A percentile compares a stretch with the other conserved stretches of the same genome.
phyloP scores from a whole-genome alignment of 2,329 filamentous ascomycete species.

The Epichloe baconii region DNA sequence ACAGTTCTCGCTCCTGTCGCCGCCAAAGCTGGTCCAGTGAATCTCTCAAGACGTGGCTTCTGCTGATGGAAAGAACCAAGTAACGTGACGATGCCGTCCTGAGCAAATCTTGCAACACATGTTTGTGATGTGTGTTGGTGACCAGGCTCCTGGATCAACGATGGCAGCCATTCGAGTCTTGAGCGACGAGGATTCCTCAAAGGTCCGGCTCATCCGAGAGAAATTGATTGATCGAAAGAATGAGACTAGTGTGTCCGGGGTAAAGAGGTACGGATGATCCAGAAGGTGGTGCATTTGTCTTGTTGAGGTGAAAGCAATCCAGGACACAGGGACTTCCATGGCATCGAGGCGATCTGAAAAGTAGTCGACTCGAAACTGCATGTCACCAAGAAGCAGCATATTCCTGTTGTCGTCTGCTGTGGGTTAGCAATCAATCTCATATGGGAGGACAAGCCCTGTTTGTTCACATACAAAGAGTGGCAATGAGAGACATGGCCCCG shows the following conservation, averaged over 20 bases:
- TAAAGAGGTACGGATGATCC: conserved; percentile 71
- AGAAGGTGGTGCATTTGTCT: conserved; percentile 60
- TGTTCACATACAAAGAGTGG: conserved; percentile 52
- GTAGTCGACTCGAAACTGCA: conserved; percentile 63
- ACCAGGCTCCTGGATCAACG: conserved; percentile 40
- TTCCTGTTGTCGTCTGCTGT: conserved; percentile 45
- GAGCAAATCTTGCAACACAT: conserved; percentile 48
- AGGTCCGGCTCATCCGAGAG: conserved; percentile 68
- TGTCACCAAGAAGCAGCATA: conserved; percentile 49
- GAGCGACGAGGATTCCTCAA: conserved; percentile 52
- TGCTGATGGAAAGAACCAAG: conserved; percentile 54
- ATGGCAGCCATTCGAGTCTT: conserved; percentile 43
- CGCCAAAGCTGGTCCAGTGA: conserved; percentile 84
- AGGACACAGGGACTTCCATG: conserved; percentile 61
- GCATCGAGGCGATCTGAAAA: conserved; percentile 64
- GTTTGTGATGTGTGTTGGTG: conserved; percentile 43
- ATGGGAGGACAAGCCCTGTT: background rate
- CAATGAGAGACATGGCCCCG: conserved; percentile 62
- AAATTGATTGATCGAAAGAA: conserved; percentile 88
- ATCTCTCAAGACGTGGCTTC: conserved; percentile 56
- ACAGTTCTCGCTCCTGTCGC: conserved; percentile 65
- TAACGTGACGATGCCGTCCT: conserved; percentile 57
- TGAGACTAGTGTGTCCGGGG: conserved; percentile 54
- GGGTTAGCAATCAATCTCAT: conserved; percentile 8
- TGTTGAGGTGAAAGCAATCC: conserved; percentile 48